phyloP scores from a whole-genome alignment of 495 filamentous ascomycete genomes.

The Filosporella fistucella region DNA sequence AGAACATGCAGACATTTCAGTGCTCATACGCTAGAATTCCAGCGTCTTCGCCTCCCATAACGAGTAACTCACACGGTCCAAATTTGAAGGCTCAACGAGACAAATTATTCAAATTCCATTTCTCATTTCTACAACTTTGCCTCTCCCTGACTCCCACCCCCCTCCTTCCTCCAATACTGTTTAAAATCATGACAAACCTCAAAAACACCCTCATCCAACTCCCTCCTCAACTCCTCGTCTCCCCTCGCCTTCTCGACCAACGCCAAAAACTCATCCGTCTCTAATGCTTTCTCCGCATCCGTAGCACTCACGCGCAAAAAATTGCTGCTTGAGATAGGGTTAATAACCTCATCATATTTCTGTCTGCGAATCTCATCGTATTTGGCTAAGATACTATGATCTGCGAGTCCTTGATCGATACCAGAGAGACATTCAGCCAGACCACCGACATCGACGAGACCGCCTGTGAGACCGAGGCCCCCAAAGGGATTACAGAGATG shows the following conservation, averaged over 20 bases:
- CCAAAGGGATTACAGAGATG: slow-evolving; percentile 54
- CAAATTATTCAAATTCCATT: not conserved
- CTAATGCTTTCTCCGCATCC: slow-evolving; percentile 30
- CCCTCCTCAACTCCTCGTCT: not conserved
- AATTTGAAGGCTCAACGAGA: too few species aligned
- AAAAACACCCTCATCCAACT: slow-evolving; percentile 2
- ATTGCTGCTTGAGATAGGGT: slow-evolving; percentile 52
- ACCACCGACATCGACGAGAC: slow-evolving; percentile 54
- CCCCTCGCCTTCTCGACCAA: slow-evolving; percentile 29
- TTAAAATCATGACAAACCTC: not conserved
- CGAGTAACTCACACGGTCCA: too few species aligned
- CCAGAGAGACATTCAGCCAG: slow-evolving; percentile 54
- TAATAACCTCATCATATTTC: slow-evolving; percentile 51
- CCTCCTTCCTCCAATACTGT: not conserved
- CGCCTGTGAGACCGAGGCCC: slow-evolving; percentile 57
- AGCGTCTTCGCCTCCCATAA: too few species aligned
- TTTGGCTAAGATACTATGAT: slow-evolving; percentile 51
- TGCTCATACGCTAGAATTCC: too few species aligned
- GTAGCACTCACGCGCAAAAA: slow-evolving; percentile 35
- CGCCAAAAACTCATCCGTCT: slow-evolving; percentile 36
- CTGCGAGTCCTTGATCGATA: slow-evolving; percentile 47
- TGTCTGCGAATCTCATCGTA: slow-evolving; percentile 52
- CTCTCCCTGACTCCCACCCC: not conserved
- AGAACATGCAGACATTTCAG: too few species aligned
- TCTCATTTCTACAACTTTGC: not conserved